phyloP scores from a whole-genome alignment of 164 flowering plant species.

The Akebia trifoliata region DNA sequence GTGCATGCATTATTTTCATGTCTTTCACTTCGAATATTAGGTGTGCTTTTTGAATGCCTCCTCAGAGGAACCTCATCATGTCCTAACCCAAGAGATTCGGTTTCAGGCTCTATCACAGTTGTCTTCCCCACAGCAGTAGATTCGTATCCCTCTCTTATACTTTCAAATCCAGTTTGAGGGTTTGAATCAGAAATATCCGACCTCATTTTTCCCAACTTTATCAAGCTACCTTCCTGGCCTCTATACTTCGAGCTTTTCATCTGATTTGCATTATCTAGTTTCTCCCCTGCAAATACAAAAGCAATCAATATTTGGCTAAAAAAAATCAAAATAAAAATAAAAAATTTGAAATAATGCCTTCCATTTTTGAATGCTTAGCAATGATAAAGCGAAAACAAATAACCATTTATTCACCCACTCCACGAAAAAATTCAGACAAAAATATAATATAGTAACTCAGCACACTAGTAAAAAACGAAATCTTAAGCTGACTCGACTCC shows the following conservation, averaged over 20 bases:
- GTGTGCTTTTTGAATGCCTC: conserved; percentile 36
- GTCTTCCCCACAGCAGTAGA: conserved; percentile 25
- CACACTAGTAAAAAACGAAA: neutral
- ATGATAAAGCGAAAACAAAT: neutral
- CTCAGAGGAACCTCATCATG: conserved; percentile 30
- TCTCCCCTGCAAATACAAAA: conserved; percentile 34
- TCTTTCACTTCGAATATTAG: conserved; percentile 23
- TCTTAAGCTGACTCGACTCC: neutral
- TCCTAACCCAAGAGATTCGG: conserved; percentile 28
- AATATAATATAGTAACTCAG: conserved; percentile 1
- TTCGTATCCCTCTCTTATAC: conserved; percentile 27
- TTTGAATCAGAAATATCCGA: conserved; percentile 38
- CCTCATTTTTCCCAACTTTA: conserved; percentile 49
- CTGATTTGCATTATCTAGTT: conserved; percentile 24
- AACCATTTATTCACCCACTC: neutral
- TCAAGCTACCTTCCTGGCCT: conserved; percentile 40
- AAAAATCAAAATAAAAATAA: neutral
- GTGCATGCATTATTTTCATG: conserved; percentile 20
- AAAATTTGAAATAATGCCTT: neutral
- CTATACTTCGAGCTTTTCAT: conserved; percentile 28
- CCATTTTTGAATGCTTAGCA: neutral
- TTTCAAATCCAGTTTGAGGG: conserved; percentile 28
- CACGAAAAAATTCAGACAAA: neutral
- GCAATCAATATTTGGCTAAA: neutral
- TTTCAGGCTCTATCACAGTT: conserved; percentile 17